phyloP scores from a whole-genome alignment of 1,284 basidiomycete species.

The Malassezia cuniculi region DNA sequence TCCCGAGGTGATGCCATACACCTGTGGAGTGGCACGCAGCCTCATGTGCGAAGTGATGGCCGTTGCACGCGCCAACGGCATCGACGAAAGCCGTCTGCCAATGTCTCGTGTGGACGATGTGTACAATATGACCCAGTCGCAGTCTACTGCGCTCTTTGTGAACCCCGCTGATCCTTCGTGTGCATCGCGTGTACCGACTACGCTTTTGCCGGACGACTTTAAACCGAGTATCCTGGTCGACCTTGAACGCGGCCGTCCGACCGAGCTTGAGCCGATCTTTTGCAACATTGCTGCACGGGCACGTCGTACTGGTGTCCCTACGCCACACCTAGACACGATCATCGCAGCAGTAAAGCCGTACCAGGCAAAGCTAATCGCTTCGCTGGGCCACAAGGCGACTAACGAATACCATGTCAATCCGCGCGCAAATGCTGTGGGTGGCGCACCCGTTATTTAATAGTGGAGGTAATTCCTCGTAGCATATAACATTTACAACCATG shows the following conservation, averaged over 20 bases:
- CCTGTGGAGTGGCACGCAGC: constrained; percentile 43
- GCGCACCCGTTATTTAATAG: constrained; percentile 1
- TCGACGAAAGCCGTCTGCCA: constrained; percentile 23
- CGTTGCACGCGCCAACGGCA: constrained; percentile 44
- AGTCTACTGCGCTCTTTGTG: constrained; percentile 2
- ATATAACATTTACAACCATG: constrained; percentile 2
- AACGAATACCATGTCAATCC: constrained; percentile 3
- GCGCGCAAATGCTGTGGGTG: not conserved
- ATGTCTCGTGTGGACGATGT: constrained; percentile 20
- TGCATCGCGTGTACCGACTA: not conserved
- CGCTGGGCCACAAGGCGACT: not conserved
- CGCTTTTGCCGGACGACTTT: constrained; percentile 17
- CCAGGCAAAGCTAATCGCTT: constrained; percentile 17
- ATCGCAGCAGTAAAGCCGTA: constrained; percentile 25
- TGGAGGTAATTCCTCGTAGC: not conserved
- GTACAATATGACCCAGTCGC: constrained; percentile 20
- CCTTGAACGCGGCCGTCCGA: constrained; percentile 29
- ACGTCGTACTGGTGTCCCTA: constrained; percentile 18
- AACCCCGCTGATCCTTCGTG: constrained; percentile 1
- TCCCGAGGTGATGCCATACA: constrained; percentile 41
- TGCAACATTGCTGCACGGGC: constrained; percentile 23
- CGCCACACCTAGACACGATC: constrained; percentile 33
- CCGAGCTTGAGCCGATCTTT: constrained; percentile 35
- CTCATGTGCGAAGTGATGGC: constrained; percentile 47
- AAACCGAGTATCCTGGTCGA: constrained; percentile 38